Conservation (phyloP, 495 filamentous ascomycete species). For the Hypoxylon cercidicola region DNA sequence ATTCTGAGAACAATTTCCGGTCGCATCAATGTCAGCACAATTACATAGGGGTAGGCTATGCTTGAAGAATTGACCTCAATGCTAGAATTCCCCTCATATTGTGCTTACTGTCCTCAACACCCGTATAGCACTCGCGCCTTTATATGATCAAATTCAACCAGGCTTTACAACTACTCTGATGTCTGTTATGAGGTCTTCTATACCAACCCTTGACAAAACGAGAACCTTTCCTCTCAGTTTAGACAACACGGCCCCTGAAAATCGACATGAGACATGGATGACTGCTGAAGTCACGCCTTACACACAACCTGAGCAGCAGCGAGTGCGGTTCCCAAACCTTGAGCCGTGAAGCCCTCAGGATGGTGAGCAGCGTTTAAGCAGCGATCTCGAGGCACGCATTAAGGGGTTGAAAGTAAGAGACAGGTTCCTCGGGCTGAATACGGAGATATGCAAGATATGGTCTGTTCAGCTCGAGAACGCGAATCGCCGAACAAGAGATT, state of each 20-base stretch:
- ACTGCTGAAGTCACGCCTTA: conserved; percentile 7
- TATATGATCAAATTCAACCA: no score
- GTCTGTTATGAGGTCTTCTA: not conserved
- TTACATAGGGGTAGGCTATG: not conserved
- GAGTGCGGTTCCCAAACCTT: conserved; percentile 24
- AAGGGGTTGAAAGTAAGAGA: conserved; percentile 18
- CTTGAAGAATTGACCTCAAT: not conserved
- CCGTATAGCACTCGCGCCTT: not conserved
- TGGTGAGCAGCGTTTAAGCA: conserved; percentile 16
- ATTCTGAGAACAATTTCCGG: conserved; percentile 20
- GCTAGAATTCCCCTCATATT: not conserved
- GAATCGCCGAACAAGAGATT: conserved; percentile 12
- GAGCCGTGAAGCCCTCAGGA: conserved; percentile 23
- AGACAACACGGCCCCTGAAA: not conserved
- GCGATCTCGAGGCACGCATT: conserved; percentile 17
- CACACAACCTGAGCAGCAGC: conserved; percentile 20
- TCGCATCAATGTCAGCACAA: conserved; percentile 25
- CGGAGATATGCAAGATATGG: conserved; percentile 16
- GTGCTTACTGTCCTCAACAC: no score
- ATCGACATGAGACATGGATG: conserved; percentile 19
- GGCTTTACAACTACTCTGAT: no score
- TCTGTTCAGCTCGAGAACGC: conserved; percentile 25
- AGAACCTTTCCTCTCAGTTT: conserved; percentile 24
- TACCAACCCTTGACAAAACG: conserved; percentile 24
- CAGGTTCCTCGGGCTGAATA: not conserved